Percentiles rank a stretch among this genome's conserved stretches.
Conservation (phyloP, 1,139 yeast species). For the Eremothecium coryli region DNA sequence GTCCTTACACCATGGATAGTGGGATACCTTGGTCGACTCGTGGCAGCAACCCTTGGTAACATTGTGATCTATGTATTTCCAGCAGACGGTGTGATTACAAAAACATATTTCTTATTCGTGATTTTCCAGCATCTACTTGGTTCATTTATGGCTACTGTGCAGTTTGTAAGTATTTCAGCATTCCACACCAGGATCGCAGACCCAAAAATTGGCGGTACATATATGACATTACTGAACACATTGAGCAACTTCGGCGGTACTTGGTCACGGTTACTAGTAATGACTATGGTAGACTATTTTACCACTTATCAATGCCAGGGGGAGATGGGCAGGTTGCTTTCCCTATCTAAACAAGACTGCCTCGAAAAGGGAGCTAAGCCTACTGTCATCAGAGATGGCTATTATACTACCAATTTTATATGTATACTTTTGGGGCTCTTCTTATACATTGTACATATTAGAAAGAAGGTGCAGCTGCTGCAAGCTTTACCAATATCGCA, state of each 20-base stretch:
- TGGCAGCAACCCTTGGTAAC: slow-evolving; percentile 71
- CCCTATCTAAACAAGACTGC: slow-evolving; percentile 40
- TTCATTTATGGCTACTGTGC: slow-evolving; percentile 89
- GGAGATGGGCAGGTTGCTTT: slow-evolving; percentile 10
- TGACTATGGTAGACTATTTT: slow-evolving; percentile 69
- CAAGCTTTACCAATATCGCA: slow-evolving; percentile 30
- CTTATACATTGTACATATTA: slow-evolving; percentile 59
- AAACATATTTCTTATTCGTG: slow-evolving; percentile 53
- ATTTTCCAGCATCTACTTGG: slow-evolving; percentile 76
- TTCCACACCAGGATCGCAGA: slow-evolving; percentile 95
- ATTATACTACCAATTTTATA: slow-evolving; percentile 62
- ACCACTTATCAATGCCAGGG: slow-evolving; percentile 52
- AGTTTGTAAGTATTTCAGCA: slow-evolving; percentile 88
- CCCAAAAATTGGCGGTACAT: slow-evolving; percentile 93
- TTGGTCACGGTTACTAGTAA: slow-evolving; percentile 83
- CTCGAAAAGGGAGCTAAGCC: slow-evolving; percentile 43
- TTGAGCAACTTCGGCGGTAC: slow-evolving; percentile 92
- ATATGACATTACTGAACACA: slow-evolving; percentile 93
- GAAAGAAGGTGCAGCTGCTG: slow-evolving; percentile 36
- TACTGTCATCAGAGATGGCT: slow-evolving; percentile 64
- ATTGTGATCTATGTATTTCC: slow-evolving; percentile 69
- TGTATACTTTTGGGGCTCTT: slow-evolving; percentile 64
- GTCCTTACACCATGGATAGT: slow-evolving; percentile 80
- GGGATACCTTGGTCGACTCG: slow-evolving; percentile 78
- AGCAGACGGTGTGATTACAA: slow-evolving; percentile 32